Percentiles rank a stretch among this genome's conserved stretches.
Conservation (phyloP, 306 rosid species). For the Oxytropis ochrocephala region DNA sequence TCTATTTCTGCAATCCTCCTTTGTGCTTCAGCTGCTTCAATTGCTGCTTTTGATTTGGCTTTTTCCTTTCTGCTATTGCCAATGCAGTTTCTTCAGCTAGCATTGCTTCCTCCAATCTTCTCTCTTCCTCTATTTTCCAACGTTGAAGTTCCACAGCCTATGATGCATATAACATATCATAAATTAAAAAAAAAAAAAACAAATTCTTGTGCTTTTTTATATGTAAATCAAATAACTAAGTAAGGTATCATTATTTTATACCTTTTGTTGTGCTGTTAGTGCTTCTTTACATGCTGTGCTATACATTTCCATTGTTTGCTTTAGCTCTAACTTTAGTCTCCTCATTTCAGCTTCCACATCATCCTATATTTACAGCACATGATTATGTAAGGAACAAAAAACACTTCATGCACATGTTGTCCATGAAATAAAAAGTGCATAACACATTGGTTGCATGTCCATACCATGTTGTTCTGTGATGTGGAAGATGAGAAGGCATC, state of each 20-base stretch:
- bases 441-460: neutral
- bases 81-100: slow-evolving; percentile 79
- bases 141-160: slow-evolving; percentile 84
- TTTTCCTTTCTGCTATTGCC: slow-evolving; percentile 69
- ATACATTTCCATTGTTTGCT: slow-evolving; percentile 97
- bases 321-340: slow-evolving; percentile 80
- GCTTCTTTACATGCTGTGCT: slow-evolving; percentile 97
- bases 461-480: slow-evolving; percentile 60
- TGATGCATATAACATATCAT: slow-evolving; percentile 7
- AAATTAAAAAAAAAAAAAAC: neutral
- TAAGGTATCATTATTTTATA: slow-evolving; percentile 11
- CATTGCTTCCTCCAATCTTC: slow-evolving; percentile 68
- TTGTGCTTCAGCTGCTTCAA: slow-evolving; percentile 87
- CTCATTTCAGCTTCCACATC: slow-evolving; percentile 94
- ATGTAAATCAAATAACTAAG: neutral
- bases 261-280: slow-evolving; percentile 80
- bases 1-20: slow-evolving; percentile 78
- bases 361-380: slow-evolving; percentile 49
- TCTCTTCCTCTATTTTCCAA: slow-evolving; percentile 86
- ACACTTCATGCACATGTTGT: neutral
- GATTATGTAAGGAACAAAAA: neutral
- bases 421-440: neutral
- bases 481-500: slow-evolving; percentile 41
- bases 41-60: slow-evolving; percentile 79
- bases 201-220: neutral